Percentiles rank a stretch among this genome's conserved stretches.
Conservation (phyloP, 2,329 filamentous ascomycete species). For the Emergomyces orientalis region DNA sequence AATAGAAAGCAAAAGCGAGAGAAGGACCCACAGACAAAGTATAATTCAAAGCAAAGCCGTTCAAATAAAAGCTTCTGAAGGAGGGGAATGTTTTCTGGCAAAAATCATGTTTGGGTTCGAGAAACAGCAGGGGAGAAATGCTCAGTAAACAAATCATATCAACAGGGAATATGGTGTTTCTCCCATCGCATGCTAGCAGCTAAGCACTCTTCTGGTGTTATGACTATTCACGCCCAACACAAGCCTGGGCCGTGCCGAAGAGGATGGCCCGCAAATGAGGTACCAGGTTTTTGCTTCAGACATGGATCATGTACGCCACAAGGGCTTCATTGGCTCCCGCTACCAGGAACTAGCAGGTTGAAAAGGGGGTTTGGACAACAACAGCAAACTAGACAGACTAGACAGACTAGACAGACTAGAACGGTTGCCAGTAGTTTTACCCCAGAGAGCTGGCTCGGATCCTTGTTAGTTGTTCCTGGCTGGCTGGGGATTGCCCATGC, state of each 20-base stretch:
- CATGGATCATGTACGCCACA: not conserved
- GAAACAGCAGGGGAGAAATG: not conserved
- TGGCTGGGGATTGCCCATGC: too few relatives aligned
- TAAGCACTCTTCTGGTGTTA: not conserved
- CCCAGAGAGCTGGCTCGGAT: not conserved
- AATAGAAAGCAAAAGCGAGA: not conserved
- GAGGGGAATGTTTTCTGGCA: too few relatives aligned
- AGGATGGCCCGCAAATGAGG: not conserved
- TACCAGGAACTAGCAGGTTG: not conserved
- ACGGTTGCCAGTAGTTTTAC: too few relatives aligned
- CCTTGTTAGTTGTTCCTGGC: not conserved
- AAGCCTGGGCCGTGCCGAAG: not conserved
- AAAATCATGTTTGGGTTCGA: not conserved
- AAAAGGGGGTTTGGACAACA: not conserved
- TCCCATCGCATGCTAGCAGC: not conserved
- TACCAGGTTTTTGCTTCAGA: not conserved
- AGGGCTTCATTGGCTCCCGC: not conserved
- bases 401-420: too few relatives aligned
- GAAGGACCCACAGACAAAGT: not conserved
- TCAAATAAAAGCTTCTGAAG: too few relatives aligned
- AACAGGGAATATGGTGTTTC: not conserved
- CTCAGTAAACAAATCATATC: not conserved
- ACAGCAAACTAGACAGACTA: too few relatives aligned
- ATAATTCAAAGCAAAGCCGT: too few relatives aligned
- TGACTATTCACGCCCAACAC: not conserved